Evolutionary conservation across 2,329 filamentous ascomycete genomes (phyloP).

Genomic region (Fusarium pseudocircinatum): DNA sequence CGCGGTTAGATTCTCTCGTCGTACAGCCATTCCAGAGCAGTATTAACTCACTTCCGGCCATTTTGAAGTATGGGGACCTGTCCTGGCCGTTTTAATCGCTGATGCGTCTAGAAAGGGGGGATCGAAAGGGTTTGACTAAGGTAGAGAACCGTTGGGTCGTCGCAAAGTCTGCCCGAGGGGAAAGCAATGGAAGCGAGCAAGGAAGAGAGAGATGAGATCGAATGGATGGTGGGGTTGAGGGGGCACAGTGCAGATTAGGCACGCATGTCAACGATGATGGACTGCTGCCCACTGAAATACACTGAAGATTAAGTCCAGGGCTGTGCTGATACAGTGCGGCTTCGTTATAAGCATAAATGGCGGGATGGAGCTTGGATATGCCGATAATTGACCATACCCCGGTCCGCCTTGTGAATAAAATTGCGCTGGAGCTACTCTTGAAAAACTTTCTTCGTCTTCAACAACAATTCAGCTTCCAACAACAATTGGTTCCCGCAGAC

Average conservation of each 20-base stretch:
- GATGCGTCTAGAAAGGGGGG: background rate
- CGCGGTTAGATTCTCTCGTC: slow-evolving; percentile 40
- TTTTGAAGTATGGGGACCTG: slow-evolving; percentile 37
- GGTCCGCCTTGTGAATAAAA: slow-evolving; percentile 28
- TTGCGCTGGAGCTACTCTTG: background rate
- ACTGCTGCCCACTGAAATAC: slow-evolving; percentile 26
- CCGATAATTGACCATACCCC: slow-evolving; percentile 31
- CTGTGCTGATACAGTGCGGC: slow-evolving; percentile 36
- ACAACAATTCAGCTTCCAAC: slow-evolving; percentile 14
- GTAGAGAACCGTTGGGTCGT: slow-evolving; percentile 40
- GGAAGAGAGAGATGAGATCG: slow-evolving; percentile 39
- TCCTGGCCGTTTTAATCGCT: slow-evolving; percentile 19
- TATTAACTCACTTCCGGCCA: slow-evolving; percentile 37
- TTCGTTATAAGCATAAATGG: slow-evolving; percentile 43
- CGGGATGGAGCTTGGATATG: slow-evolving; percentile 39
- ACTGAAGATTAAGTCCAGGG: background rate
- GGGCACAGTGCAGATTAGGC: slow-evolving; percentile 50
- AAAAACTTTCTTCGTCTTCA: slow-evolving; percentile 16
- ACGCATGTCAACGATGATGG: slow-evolving; percentile 14
- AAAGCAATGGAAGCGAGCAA: slow-evolving; percentile 17
- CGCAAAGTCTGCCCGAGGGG: slow-evolving; percentile 48
- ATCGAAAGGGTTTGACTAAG: background rate
- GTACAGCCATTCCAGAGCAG: background rate
- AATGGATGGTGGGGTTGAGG: slow-evolving; percentile 50
- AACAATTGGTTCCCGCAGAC: background rate